Base-by-base conservation (phyloP, 2,329 filamentous ascomycete genomes). In the Colletotrichum sp. region DNA sequence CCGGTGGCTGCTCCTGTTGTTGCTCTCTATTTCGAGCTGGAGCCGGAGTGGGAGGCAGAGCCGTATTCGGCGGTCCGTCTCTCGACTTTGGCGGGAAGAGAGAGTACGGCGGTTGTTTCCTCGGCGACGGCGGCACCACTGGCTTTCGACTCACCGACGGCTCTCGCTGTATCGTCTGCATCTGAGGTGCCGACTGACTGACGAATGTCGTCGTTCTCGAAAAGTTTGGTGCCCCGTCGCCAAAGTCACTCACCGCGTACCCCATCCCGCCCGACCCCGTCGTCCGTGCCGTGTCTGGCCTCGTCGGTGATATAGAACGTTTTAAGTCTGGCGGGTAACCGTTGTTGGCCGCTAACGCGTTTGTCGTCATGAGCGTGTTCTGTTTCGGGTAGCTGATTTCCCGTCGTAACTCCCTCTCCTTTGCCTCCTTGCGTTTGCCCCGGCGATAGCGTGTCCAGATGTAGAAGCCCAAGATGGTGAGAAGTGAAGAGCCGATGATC, bases 401-500 rank as follows among this genome's bases (percentile, higher is more conserved):
- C 26, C 55, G 34, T 13, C 67, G 72, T n/a, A 74, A 30, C 8
- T 26, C 34, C 8, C 59, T 59, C 10, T 59, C 39, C n/a, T 34
- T 32, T 16, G 67, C 69, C 12, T 77, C 76, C 64, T 75, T 78
- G 49, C 69, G 77, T 72, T 80, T 80, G 34, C 79, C 79, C 57
- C 78, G 76, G 49, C 80, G 74, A 70, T 79, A 81, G 39, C 84
- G 82, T 13, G 82, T 75, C 30, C 87, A 80, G 21, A 86, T 78
- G 52, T 84, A 85, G 74, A 86, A 85, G 30, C 81, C 80, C 4
- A 84, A 66, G 6, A 86, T 83, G 1, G 84, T 86, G 36, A 88
- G 80, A 24, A 88, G 78, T 2, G 85, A 83, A 4, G 85, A 85
- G n/a, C 84, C 86, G 66, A 88, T 80, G 39, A 88, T 84, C 64